phyloP scores from a whole-genome alignment of 768 basidiomycete genomes.

The Boletus pseudopeckii region DNA sequence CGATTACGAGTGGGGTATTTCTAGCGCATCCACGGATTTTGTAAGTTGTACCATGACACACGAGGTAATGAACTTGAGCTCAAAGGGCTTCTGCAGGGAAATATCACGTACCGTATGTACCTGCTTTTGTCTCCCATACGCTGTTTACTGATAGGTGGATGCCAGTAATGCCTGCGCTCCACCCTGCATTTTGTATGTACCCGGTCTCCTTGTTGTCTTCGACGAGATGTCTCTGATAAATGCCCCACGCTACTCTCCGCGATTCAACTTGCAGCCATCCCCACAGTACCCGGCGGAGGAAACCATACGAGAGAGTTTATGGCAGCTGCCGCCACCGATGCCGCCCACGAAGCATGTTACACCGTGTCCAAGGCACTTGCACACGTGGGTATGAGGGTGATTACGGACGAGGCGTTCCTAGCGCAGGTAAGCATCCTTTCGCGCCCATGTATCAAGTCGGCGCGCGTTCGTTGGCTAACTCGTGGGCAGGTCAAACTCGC shows the following conservation, averaged over 20 bases:
- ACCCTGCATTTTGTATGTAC: constrained; percentile 57
- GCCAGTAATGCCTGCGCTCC: constrained; percentile 61
- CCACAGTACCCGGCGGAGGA: constrained; percentile 65
- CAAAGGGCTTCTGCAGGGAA: constrained; percentile 28
- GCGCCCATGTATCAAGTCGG: background rate
- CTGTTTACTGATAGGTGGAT: constrained; percentile 1
- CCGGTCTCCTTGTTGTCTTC: background rate
- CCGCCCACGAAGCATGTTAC: constrained; percentile 64
- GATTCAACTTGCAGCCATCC: constrained; percentile 55
- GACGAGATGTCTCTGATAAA: background rate
- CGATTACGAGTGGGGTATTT: constrained; percentile 66
- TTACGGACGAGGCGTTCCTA: constrained; percentile 67
- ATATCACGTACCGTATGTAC: constrained; percentile 66
- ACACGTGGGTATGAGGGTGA: constrained; percentile 60
- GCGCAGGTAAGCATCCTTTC: constrained; percentile 39
- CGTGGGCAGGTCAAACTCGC: constrained; percentile 42
- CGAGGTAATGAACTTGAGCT: background rate
- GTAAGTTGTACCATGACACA: constrained; percentile 40
- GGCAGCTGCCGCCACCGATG: constrained; percentile 54
- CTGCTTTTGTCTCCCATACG: background rate
- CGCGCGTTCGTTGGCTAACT: background rate
- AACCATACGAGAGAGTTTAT: constrained; percentile 75
- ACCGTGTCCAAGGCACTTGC: constrained; percentile 71
- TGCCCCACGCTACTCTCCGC: background rate
- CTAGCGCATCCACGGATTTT: constrained; percentile 77